phyloP scores from a whole-genome alignment of 352 stramenopile species.

The Globisporangium camurandrum region DNA sequence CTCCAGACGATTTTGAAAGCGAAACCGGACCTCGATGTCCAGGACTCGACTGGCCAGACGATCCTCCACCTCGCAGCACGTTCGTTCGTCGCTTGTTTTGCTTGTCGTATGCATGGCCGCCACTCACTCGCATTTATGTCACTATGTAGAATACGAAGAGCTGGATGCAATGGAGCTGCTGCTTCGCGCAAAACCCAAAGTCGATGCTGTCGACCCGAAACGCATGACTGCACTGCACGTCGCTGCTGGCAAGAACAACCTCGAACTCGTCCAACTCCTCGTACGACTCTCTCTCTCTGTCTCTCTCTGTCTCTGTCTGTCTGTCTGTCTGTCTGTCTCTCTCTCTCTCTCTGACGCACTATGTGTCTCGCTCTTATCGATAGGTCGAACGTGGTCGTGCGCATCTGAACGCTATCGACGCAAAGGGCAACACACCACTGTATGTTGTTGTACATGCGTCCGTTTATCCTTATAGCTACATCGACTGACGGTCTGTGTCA shows the following conservation, averaged over 20 bases:
- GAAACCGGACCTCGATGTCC: slow-evolving; percentile 53
- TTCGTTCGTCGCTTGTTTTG: slow-evolving; percentile 16
- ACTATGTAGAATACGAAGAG: slow-evolving; percentile 53
- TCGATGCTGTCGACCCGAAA: slow-evolving; percentile 54
- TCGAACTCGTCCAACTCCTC: slow-evolving; percentile 49
- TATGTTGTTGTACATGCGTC: no score
- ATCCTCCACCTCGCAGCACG: slow-evolving; percentile 55
- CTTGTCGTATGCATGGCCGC: background rate
- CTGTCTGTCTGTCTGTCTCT: background rate
- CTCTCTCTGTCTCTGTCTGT: background rate
- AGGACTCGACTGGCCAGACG: slow-evolving; percentile 58
- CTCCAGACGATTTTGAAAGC: slow-evolving; percentile 58
- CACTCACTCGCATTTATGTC: background rate
- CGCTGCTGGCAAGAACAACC: slow-evolving; percentile 51
- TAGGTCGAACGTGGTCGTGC: slow-evolving; percentile 47
- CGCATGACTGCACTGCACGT: slow-evolving; percentile 75
- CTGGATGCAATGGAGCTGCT: slow-evolving; percentile 51
- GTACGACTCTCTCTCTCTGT: background rate
- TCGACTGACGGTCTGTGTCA: no score
- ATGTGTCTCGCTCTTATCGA: background rate
- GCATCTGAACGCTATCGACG: slow-evolving; percentile 48
- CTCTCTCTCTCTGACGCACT: background rate
- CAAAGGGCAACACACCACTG: slow-evolving; percentile 65
- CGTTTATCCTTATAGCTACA: no score
- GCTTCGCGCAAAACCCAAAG: slow-evolving; percentile 47